Base-by-base conservation (phyloP, 139 green algal genomes). In the Marvania coccoides region DNA sequence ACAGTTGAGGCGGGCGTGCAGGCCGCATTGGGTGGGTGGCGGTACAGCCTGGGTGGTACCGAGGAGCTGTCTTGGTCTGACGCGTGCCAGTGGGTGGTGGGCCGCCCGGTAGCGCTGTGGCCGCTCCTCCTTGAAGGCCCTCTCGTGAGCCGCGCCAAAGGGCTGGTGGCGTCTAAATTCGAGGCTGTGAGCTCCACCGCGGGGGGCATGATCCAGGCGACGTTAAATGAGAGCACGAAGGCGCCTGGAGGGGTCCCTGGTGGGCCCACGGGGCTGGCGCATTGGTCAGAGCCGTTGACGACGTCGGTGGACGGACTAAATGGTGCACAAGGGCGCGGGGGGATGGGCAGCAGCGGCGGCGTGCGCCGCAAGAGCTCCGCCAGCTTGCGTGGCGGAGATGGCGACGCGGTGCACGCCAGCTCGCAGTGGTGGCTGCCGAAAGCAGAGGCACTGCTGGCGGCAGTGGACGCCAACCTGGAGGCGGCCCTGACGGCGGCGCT, bases 61-160 rank as follows among this genome's bases (percentile, higher is more conserved):
- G 30, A 45, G 19, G 33, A 61, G 13, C 40, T 70, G 35, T 65
- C 29, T 4, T 94, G 87, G 87, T 60, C 77, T 13, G 65, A 71
- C 15, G 70, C 85, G 29, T 88, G 81, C 42, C 81, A 92, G 69
- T 85, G 85, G 77, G 81, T 92, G 61, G 68, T 95, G 37, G 85
- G 85, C 9, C 61, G 71, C 5, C 85, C 68, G 12, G 34, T 85
- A 19, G 65, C 78, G 19, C 51, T 94, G 37, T 94, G 87, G 87
- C 65, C 77, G n/a, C 58, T 80, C 57, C 34, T 94, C 7, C 85
- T 95, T 48, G 87, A 94, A 59, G 47, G 60, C 9, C 58, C 77
- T 15, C 88, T 94, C 47, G 51, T 87, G 46, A 70, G 67, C 15
- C 63, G 82, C 0, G 76, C 68, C 38, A 81, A 82, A 69, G 66